Base-by-base conservation (phyloP, 257 asterid species). In the Gynochthodes officinalis region DNA sequence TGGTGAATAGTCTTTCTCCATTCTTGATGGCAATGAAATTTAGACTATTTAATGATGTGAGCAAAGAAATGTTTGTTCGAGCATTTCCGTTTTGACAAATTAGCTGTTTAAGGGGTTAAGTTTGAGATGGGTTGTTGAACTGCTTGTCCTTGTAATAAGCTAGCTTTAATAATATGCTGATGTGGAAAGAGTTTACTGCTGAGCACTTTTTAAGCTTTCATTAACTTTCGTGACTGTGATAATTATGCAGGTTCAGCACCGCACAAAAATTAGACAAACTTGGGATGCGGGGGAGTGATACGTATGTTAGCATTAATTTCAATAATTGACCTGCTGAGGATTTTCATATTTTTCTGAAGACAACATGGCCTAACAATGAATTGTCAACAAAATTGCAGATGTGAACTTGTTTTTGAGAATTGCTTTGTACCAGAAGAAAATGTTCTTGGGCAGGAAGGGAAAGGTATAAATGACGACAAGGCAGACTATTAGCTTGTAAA, bases 251-350 rank as follows among this genome's bases (percentile, higher is more conserved):
- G 84, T 95, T 92, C 84, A 90, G 92, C 75, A 95, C 97, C 1
- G 99, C 99, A 64, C 99, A 95, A 89, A 95, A 95, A 78, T 84
- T 95, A 73, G 99, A 95, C 91, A 95, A 95, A 81, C 89, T 95
- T 67, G 99, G 98, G 74, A 92, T 92, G 99, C 96, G 99, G 75
- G 98, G 99, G 75, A 92, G 99, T 82, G 99, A 95, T 77, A 95
- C 99, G 98, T 92, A 87, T 77, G 98, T 75, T 42, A 64, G 58
- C 77, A 12, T 35, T 50, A 48, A 54, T 32, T 21, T 35, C 67
- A 61, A 48, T 64, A 64, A 73, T 55, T 71, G 53, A 42, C 37
- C 59, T 71, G 73, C 61, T 54, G 46, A 59, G 59, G 14, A 61
- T 54, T 71, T 75, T 76, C 40, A 32, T 64, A 27, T 39, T 69